Conservation (phyloP, 176 grass and related monocot species). For the Poa pratensis region DNA sequence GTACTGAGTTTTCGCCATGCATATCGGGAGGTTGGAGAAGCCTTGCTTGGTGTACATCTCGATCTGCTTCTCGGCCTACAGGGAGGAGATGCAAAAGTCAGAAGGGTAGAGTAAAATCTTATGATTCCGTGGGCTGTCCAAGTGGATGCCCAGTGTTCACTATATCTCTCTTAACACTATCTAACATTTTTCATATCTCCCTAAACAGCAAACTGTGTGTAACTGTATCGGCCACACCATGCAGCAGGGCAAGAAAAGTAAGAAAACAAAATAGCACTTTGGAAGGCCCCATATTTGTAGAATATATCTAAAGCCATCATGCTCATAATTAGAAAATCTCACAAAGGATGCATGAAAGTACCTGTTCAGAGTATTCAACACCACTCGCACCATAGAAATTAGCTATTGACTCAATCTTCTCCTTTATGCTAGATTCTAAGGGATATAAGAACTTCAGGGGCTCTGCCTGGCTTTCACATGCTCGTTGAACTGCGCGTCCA, state of each 20-base stretch:
- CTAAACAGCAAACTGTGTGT: too few species aligned
- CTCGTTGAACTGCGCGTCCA: constrained; percentile 85
- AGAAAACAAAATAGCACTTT: too few species aligned
- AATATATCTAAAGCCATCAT: too few species aligned
- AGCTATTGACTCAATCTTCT: constrained; percentile 94
- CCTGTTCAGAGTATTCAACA: constrained; percentile 94
- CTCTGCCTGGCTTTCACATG: constrained; percentile 81
- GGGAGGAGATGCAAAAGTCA: constrained; percentile 21
- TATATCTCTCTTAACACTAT: neutral
- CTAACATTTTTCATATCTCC: neutral
- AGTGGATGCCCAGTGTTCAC: neutral
- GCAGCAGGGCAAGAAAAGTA: too few species aligned
- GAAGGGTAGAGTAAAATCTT: neutral
- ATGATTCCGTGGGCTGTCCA: neutral
- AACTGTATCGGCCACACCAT: too few species aligned
- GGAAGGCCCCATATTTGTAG: too few species aligned
- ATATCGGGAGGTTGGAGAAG: constrained; percentile 91
- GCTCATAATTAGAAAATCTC: constrained; percentile 10
- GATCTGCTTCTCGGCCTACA: constrained; percentile 90
- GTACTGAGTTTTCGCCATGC: constrained; percentile 98
- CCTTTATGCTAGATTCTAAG: constrained; percentile 81
- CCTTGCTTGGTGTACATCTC: constrained; percentile 95
- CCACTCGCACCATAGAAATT: constrained; percentile 87
- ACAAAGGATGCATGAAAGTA: constrained; percentile 15
- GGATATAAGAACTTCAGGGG: constrained; percentile 88